phyloP scores from a whole-genome alignment of 805 yeast species.

The Debaryomyces castellii region DNA sequence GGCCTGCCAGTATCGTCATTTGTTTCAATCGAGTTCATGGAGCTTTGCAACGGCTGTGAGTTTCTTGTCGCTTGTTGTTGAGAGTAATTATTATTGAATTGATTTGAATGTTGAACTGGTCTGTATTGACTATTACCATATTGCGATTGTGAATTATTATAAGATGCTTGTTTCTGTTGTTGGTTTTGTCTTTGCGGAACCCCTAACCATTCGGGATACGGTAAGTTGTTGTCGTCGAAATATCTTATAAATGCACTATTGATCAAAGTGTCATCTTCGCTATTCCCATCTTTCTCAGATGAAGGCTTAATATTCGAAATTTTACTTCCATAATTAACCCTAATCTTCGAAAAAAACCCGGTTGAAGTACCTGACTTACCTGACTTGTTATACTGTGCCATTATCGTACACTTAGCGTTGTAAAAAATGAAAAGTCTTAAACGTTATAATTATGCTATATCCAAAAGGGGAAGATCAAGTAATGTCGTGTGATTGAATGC shows the following conservation, averaged over 20 bases:
- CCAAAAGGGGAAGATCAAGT: not conserved
- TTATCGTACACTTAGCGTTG: not conserved
- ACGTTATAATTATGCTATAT: not conserved
- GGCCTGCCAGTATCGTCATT: conserved; percentile 2
- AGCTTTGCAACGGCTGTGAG: conserved; percentile 2
- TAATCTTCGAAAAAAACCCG: conserved; percentile 33
- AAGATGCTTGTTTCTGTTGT: not conserved
- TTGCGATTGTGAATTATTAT: conserved; percentile 7
- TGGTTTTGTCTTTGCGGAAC: conserved; percentile 15
- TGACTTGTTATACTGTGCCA: not conserved
- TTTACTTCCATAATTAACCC: conserved; percentile 35
- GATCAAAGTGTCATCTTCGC: conserved; percentile 39
- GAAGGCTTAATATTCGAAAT: conserved; percentile 36
- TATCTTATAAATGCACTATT: conserved; percentile 44
- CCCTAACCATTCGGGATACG: conserved; percentile 48
- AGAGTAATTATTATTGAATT: conserved; percentile 11
- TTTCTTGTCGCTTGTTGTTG: conserved; percentile 2
- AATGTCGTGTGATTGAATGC: not conserved
- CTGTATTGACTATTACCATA: conserved; percentile 15
- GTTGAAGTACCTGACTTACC: conserved; percentile 5
- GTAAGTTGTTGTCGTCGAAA: conserved; percentile 27
- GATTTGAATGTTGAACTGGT: conserved; percentile 25
- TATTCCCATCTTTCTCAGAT: conserved; percentile 38
- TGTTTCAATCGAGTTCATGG: conserved; percentile 1
- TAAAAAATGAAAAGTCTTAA: no score